Base-by-base conservation (phyloP, 1,284 basidiomycete genomes). In the Ustilago hordei region DNA sequence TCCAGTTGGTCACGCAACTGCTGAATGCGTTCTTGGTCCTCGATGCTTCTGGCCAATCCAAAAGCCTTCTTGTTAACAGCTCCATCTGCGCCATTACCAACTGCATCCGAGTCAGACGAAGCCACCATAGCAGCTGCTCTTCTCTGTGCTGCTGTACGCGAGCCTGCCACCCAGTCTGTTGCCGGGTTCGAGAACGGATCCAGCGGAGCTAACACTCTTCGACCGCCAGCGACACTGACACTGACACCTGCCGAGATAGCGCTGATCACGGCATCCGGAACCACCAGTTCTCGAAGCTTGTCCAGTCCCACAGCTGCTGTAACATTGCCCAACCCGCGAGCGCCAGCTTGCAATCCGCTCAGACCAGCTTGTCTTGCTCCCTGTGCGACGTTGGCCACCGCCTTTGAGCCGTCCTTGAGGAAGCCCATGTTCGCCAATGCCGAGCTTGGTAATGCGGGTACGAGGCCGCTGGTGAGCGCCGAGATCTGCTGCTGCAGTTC, bases 261-360 rank as follows among this genome's bases (percentile, higher is more conserved):
- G 45, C 78, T 78, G 55, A 85, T 79, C 38, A 85, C 78, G 7
- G 79, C 80, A 53, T 85, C 84, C 4, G 84, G 84, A 32, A 80
- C 70, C 31, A 84, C 79, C 32, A 76, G 64, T 55, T 84, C 82
- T n/a, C 82, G 71, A 23, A 85, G 67, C 54, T 79, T 78, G 64
- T 85, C 84, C 11, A 85, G 57, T 2, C 76, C 77, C 32, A 80
- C 48, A 0, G 69, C 67, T 1, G 71, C 75, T 1, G 74, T 62
- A 0, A 72, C 74, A 19, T 76, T 76, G 52, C 69, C 69, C 53
- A 76, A 35, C 0, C 74, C 74, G 9, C 74, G 62, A 23, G 74
- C 73, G 12, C 72, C 63, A 8, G 67, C 67, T 36, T 69, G 67
- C 57, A 69, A 35, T 23, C 72, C 67, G 17, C 55, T 66, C 55